These are phyloP conservation scores for Penicillium silybi DNA, from an alignment of 495 filamentous ascomycete genomes.

Conservation along the genomic window DNA sequence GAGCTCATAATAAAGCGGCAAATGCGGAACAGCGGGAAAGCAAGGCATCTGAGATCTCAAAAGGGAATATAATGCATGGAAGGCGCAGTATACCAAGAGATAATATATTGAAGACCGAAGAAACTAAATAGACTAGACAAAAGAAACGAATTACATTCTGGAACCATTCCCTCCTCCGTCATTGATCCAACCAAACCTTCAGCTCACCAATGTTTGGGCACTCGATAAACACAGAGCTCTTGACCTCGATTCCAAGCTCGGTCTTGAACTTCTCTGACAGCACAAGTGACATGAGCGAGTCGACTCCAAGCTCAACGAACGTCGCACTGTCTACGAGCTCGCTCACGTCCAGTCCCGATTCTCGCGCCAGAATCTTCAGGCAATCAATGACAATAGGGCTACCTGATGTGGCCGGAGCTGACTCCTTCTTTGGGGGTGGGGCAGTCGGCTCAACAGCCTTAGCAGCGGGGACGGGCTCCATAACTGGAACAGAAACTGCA, in stretches of 20 bases:
- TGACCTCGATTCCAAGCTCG: constrained; percentile 33
- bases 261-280: constrained; percentile 29
- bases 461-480: not conserved
- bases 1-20: no score
- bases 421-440: not conserved
- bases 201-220: constrained; percentile 40
- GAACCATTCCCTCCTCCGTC: no score
- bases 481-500: not conserved
- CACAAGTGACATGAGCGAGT: constrained; percentile 37
- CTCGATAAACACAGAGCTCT: constrained; percentile 36
- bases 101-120: no score
- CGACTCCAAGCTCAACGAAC: constrained; percentile 18
- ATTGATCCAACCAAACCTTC: constrained; percentile 21
- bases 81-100: no score
- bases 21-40: no score
- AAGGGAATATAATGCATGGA: no score
- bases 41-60: no score
- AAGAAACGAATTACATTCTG: no score
- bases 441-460: not conserved
- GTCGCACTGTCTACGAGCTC: constrained; percentile 8
- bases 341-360: constrained; percentile 5
- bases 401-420: not conserved
- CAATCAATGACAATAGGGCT: constrained; percentile 3
- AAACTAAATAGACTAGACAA: no score
- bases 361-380: constrained; percentile 6